Evolutionary conservation across 768 basidiomycete species (phyloP), one percentile per base, ranked within the genome.

Genomic region (Boletus subcaerulescens): DNA sequence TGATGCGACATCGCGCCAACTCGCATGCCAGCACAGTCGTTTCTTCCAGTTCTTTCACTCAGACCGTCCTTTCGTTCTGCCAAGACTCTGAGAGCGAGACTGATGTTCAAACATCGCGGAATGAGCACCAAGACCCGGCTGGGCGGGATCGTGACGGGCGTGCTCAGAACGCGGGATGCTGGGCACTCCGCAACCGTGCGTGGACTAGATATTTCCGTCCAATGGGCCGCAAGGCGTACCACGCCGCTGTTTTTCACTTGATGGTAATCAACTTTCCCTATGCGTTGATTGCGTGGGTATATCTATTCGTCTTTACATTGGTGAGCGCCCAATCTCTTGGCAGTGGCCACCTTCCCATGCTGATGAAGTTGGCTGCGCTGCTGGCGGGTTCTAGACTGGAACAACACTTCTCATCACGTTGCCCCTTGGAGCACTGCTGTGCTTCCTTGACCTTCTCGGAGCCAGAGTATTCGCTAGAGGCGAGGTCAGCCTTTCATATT

Each of bases 401-500:
- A 92, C 90, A 24, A 89, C 86, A 0, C 77, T 90, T 14, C 79
- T 93, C n/a, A 77, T 92, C 64, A 85, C 87, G 0, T 77, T 92
- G 5, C 90, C 90, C 2, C 71, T 93, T 17, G 90, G 91, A 13
- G 85, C 86, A 3, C 73, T 91, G 11, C 73, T 91, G 17, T 91
- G 88, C 68, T 92, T 91, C 70, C 76, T 89, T 48, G 77, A 91
- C 69, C 76, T 93, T 7, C 67, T 92, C 9, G 89, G 89, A 14
- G 91, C 89, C 10, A 76, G 90, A 26, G 65, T 74, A 1, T 87
- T 92, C 58, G 77, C 91, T 5, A 74, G 87, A 57, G 86, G 82
- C 53, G 90, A 93, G 77, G 85, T 85, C 45, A 55, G 74, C 52
- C 17, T 54, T 35, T 60, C 40, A 11, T 35, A 29, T 17, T 40